Percentiles rank a stretch among this genome's conserved stretches.
Conservation (phyloP, 257 asterid species). For the Henckelia pumila region DNA sequence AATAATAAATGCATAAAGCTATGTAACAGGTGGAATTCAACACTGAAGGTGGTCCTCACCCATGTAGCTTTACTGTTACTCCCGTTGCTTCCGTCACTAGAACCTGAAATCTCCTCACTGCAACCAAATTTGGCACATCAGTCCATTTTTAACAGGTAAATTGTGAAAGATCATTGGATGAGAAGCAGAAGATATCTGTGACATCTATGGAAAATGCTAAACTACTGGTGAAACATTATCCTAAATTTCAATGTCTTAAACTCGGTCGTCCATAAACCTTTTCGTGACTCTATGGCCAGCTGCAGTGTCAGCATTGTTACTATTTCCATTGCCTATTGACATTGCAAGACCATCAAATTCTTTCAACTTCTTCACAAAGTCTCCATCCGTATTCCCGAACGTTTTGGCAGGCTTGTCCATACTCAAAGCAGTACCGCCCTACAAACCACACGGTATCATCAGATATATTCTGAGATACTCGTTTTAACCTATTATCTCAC, state of each 20-base stretch:
- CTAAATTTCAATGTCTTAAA: conserved; percentile 9
- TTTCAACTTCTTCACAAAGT: conserved; percentile 67
- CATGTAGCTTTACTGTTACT: conserved; percentile 54
- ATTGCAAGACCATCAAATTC: conserved; percentile 82
- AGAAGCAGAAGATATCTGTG: background rate
- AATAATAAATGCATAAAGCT: conserved; percentile 8
- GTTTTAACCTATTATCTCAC: background rate
- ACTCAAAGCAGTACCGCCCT: conserved; percentile 70
- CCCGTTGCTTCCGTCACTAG: conserved; percentile 63
- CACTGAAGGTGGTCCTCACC: conserved; percentile 39
- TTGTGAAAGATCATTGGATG: conserved; percentile 1
- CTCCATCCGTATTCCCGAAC: conserved; percentile 52
- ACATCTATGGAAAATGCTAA: background rate
- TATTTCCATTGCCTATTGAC: conserved; percentile 72
- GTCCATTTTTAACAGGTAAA: conserved; percentile 12
- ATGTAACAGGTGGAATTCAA: background rate
- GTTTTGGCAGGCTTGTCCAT: conserved; percentile 61
- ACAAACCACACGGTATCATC: conserved; percentile 22
- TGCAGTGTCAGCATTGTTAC: conserved; percentile 55
- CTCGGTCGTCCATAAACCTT: conserved; percentile 52
- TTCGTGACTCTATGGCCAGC: conserved; percentile 55
- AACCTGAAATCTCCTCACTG: conserved; percentile 76
- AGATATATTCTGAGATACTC: conserved; percentile 11
- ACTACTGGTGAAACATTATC: conserved; percentile 4
- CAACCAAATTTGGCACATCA: conserved; percentile 23